These are phyloP conservation scores for Plasmodium malariae DNA, from an alignment of 169 alveolate genomes.

Conservation along the genomic window DNA sequence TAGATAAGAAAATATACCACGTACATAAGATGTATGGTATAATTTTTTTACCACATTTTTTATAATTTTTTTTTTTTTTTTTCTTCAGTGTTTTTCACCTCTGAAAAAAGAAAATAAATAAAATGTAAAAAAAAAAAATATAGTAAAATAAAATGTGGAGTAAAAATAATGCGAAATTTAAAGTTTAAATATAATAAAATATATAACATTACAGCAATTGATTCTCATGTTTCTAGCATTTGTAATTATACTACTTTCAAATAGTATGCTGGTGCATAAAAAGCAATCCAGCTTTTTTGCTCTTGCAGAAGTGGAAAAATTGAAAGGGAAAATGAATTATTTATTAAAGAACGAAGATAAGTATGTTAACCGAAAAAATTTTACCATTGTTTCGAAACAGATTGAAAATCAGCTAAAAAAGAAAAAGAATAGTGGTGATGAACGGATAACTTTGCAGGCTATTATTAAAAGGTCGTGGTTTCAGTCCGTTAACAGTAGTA, in stretches of 20 bases:
- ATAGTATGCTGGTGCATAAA: slow-evolving; percentile 17
- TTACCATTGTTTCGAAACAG: slow-evolving; percentile 34
- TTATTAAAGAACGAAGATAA: slow-evolving; percentile 46
- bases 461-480: slow-evolving; percentile 2
- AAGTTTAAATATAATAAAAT: neutral
- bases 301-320: neutral
- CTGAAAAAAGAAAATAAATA: too few relatives aligned
- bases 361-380: slow-evolving; percentile 44
- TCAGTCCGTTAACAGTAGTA: neutral
- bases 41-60: too few relatives aligned
- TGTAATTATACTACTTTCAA: slow-evolving; percentile 12
- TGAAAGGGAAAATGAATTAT: slow-evolving; percentile 32
- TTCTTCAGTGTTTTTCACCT: too few relatives aligned
- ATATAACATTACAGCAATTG: neutral
- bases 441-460: slow-evolving; percentile 5
- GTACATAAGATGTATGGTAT: too few relatives aligned
- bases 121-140: too few relatives aligned
- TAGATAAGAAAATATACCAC: too few relatives aligned
- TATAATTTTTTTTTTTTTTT: neutral
- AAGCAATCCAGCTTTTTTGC: neutral
- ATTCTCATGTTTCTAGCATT: neutral
- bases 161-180: too few relatives aligned
- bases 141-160: too few relatives aligned
- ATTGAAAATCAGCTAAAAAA: slow-evolving; percentile 20
- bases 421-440: slow-evolving; percentile 19